These are phyloP conservation scores for Xylariales sp. DNA, from an alignment of 2,329 filamentous ascomycete genomes.

Conservation along the genomic window DNA sequence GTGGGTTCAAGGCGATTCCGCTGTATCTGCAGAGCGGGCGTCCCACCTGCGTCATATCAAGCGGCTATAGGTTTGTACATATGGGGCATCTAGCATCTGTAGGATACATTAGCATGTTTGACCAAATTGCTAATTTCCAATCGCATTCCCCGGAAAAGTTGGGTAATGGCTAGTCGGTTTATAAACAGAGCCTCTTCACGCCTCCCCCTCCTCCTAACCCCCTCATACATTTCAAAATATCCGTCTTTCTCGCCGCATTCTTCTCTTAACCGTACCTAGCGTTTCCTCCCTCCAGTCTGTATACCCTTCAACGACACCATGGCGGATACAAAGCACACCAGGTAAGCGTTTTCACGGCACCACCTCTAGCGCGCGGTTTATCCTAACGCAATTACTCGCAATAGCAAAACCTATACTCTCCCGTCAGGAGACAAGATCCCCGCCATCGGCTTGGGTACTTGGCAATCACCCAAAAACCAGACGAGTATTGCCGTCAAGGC, in stretches of 20 bases:
- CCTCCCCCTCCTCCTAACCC: background rate
- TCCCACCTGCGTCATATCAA: slow-evolving; percentile 29
- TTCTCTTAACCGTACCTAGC: background rate
- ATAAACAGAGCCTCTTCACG: slow-evolving; percentile 4
- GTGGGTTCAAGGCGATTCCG: slow-evolving; percentile 10
- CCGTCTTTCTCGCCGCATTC: background rate
- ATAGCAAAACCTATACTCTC: slow-evolving; percentile 71
- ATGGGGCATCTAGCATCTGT: slow-evolving; percentile 20
- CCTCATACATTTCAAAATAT: slow-evolving; percentile 6
- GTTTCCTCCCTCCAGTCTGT: background rate
- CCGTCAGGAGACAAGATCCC: slow-evolving; percentile 84
- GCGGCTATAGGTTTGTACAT: background rate
- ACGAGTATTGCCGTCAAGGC: slow-evolving; percentile 77
- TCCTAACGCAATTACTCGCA: slow-evolving; percentile 11
- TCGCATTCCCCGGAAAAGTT: slow-evolving; percentile 13
- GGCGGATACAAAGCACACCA: slow-evolving; percentile 46
- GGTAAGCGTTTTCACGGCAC: slow-evolving; percentile 30
- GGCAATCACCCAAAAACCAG: slow-evolving; percentile 78
- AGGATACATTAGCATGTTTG: background rate
- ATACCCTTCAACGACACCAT: slow-evolving; percentile 37
- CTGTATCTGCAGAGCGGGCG: background rate
- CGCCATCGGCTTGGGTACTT: slow-evolving; percentile 80
- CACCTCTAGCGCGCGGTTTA: too few relatives aligned
- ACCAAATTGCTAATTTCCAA: slow-evolving; percentile 7
- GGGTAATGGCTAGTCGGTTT: slow-evolving; percentile 8